Base-by-base conservation (phyloP, 306 rosid genomes). In the Lathyrus oleraceus region DNA sequence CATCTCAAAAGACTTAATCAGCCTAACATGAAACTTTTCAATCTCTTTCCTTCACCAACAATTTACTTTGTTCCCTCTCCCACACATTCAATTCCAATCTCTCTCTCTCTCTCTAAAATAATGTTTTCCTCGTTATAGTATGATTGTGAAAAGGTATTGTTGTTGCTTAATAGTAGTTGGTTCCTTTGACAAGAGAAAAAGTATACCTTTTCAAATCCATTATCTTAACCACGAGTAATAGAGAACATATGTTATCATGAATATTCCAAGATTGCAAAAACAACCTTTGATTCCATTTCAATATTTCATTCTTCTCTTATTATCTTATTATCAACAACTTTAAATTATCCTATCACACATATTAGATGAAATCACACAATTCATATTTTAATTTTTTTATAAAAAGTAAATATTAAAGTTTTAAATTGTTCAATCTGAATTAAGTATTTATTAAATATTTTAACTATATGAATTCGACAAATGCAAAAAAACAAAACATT, bases 81-180 rank as follows among this genome's bases (percentile, higher is more conserved):
- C 75, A 47, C 74, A 76, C 30, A 80, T 74, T 89, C 58, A 67
- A 30, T 76, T 61, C 67, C 53, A 21, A 48, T 64, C 2, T 52
- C 10, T 12, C 60, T 32, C 8, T 65, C 17, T 71, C 4, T 62
- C 72, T 63, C 7, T 8, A 48, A 70, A 76, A 78, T 57, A 81
- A 70, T 79, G 32, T 20, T 21, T 48, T 32, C 72, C 73, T 74
- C 19, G 32, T 53, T 53, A 35, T 35, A 40, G 79, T 65, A 90
- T 90, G 88, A 82, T 90, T 84, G 71, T 81, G 45, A 82, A 87
- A 89, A 87, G 88, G 84, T 72, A 73, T 72, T 71, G 81, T 87
- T 85, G 87, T 90, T 84, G 58, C 28, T 52, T 52, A 20, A 52
- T 87, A 81, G 40, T 49, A 79, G 80, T 79, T 80, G 89, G 87